These are phyloP conservation scores for Beauveria bassiana DNA, from an alignment of 2,329 filamentous ascomycete species.

Conservation along the genomic window DNA sequence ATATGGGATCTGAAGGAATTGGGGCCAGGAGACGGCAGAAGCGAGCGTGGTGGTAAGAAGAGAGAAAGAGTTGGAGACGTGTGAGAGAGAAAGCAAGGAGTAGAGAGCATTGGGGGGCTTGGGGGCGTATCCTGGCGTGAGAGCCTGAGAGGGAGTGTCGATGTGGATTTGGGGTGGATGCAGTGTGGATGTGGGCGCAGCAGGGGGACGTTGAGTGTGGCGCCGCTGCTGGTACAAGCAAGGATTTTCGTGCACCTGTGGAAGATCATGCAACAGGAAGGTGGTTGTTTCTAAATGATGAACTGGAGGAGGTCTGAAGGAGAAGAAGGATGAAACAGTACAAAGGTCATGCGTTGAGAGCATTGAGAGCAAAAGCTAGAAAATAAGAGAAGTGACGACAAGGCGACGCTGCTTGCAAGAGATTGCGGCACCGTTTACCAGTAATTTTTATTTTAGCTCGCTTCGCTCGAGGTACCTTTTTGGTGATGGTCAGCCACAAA, in stretches of 20 bases:
- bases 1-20: not conserved
- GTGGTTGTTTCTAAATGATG: no score
- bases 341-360: not conserved
- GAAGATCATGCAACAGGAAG: no score
- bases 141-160: not conserved
- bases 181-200: not conserved
- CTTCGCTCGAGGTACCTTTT: not conserved
- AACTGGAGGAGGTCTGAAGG: no score
- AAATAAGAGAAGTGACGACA: no score
- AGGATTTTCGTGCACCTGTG: no score
- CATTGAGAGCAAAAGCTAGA: no score
- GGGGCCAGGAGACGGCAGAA: not conserved
- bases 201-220: not conserved
- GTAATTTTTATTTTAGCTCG: not conserved
- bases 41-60: not conserved
- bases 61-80: not conserved
- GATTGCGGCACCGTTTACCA: not conserved
- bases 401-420: no score
- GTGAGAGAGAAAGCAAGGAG: not conserved
- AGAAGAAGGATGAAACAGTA: not conserved
- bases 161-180: not conserved
- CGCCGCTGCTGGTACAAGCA: not conserved
- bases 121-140: not conserved
- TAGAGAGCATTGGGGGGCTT: not conserved
- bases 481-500: not conserved